These are phyloP conservation scores for Simmondsia chinensis DNA, from an alignment of 148 eudicot species.

Conservation along the genomic window DNA sequence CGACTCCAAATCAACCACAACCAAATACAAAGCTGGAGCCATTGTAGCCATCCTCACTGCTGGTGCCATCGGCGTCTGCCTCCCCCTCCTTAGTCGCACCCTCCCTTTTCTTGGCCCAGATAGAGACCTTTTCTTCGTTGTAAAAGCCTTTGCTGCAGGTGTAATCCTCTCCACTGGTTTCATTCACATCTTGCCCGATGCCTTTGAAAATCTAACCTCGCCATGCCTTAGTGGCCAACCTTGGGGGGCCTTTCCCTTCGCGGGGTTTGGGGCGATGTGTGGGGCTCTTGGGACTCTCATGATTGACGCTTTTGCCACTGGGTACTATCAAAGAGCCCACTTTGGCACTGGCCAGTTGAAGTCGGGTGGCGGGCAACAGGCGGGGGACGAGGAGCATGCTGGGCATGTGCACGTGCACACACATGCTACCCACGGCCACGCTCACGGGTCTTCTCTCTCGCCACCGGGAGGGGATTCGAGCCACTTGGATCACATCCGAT, in stretches of 20 bases:
- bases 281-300: conserved; percentile 26
- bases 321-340: conserved; percentile 14
- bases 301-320: conserved; percentile 28
- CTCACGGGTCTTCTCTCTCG: conserved; percentile 13
- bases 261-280: conserved; percentile 18
- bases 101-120: conserved; percentile 14
- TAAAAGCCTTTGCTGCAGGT: conserved; percentile 37
- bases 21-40: conserved; percentile 22
- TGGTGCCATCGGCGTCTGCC: conserved; percentile 14
- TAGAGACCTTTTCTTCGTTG: conserved; percentile 18
- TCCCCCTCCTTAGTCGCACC: conserved; percentile 24
- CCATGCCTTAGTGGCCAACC: conserved; percentile 21
- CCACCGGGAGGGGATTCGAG: conserved; percentile 7
- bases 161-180: conserved; percentile 31
- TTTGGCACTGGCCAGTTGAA: conserved; percentile 5
- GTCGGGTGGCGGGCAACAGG: conserved; percentile 3
- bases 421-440: conserved; percentile 14
- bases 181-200: conserved; percentile 29
- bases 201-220: conserved; percentile 14
- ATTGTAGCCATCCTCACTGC: conserved; percentile 12
- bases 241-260: conserved; percentile 21
- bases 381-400: conserved; percentile 4
- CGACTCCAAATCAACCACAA: background rate
- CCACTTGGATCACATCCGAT: conserved; percentile 11
- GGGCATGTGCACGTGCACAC: conserved; percentile 16